phyloP scores from a whole-genome alignment of 495 filamentous ascomycete species.

The Hypoxylon cercidicola region DNA sequence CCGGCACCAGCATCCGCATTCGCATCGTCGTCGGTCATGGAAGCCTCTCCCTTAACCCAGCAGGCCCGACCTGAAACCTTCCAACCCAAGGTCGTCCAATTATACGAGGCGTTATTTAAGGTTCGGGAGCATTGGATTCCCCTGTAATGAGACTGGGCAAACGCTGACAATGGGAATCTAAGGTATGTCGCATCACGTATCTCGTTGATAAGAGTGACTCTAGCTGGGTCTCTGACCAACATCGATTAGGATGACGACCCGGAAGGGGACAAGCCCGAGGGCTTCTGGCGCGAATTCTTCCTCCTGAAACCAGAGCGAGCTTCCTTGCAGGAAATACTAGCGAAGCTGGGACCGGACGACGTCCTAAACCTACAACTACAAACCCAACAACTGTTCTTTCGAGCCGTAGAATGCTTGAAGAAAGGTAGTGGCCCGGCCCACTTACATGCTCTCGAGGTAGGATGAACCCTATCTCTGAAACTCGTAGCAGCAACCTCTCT shows the following conservation, averaged over 20 bases:
- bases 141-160: conserved; percentile 28
- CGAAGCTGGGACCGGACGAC: conserved; percentile 74
- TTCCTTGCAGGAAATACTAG: conserved; percentile 72
- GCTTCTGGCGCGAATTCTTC: conserved; percentile 98
- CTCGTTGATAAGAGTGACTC: conserved; percentile 5
- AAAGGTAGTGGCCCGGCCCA: conserved; percentile 69
- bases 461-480: conserved; percentile 11
- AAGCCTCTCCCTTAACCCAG: conserved; percentile 91
- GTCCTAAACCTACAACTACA: conserved; percentile 77
- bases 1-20: too few species aligned
- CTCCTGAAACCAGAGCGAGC: conserved; percentile 79
- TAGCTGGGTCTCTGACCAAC: conserved; percentile 19
- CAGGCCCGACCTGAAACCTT: conserved; percentile 91
- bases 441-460: conserved; percentile 87
- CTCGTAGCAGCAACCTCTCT: conserved; percentile 22
- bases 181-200: conserved; percentile 38
- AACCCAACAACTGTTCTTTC: conserved; percentile 80
- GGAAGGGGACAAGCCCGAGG: conserved; percentile 74
- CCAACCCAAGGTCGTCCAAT: conserved; percentile 88
- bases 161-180: conserved; percentile 42
- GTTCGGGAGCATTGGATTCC: conserved; percentile 58
- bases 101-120: conserved; percentile 89
- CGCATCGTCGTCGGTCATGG: conserved; percentile 64
- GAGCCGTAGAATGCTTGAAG: conserved; percentile 75
- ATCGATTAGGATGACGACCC: conserved; percentile 63